Evolutionary conservation across 73 alveolate genomes (phyloP), one percentile per base, ranked within the genome.

Genomic region (Uronychia setigera): DNA sequence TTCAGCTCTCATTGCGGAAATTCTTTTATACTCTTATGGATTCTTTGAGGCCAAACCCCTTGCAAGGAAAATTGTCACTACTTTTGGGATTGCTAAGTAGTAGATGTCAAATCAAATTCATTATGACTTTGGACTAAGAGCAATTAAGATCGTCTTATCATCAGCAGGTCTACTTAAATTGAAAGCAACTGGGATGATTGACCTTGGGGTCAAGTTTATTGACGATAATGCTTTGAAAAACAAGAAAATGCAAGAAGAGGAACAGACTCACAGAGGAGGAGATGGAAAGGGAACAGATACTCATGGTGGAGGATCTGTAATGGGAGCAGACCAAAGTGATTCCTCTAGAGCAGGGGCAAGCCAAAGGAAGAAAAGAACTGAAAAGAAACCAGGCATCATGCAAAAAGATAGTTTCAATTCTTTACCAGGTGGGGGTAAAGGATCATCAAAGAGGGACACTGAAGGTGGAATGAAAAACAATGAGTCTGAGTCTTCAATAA

Each of bases 121-220:
- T 74, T 96, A 96, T 81, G 99, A 96, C 85, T 96, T 94, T 82
- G 96, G 98, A 1, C 81, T 96, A 34, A 93, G 99, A 92, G 96
- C 97, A 14, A 94, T 96, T 58, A 96, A 92, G 92, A 89, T 86
- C 76, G 93, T 96, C 60, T 83, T 96, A 79, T 27, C 81, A 57
- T 46, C 87, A 46, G 96, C 96, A 34, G 93, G 96, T 0, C 87
- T 80, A 0, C 81, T 91, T 79, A 91, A 86, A 75, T 81, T 85
- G 1, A 84, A 90, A 57, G 92, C 92, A 26, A 35, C 92, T 9
- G 92, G 95, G 1, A 85, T 89, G 19, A 85, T 96, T 29, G 99
- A 99, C 88, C 86, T 88, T 1, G 95, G 88, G 26, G 88, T 85
- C 67, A 89, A 83, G 57, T 77, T 89, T 31, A 89, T 57, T 11